Evolutionary conservation across 2,329 filamentous ascomycete genomes (phyloP), one percentile per base, ranked within the genome.

Genomic region (Sporothrix inflata): DNA sequence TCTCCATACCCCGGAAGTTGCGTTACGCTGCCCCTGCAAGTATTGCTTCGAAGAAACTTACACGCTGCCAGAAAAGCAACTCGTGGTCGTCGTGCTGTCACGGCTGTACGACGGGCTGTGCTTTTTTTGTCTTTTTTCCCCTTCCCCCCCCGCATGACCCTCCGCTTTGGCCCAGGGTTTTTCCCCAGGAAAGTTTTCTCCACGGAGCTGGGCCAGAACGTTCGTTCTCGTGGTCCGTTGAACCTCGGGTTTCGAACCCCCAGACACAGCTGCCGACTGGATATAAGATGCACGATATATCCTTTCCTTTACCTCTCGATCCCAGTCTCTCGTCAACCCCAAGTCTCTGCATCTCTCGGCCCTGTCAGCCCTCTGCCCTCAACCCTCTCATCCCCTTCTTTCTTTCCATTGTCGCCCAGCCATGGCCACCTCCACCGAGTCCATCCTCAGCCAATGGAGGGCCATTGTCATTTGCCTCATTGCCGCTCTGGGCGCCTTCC

Each of bases 391-490:
- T 49, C 16, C 12, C 19, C n/a, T 55, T 55, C n/a, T 53, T 53
- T 53, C 49, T 34, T 53, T 27, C 21, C n/a, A 49, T n/a, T 1
- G 8, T 14, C 5, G 11, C 3, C 42, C 40, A 49, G 19, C 21
- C 42, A 67, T 67, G 63, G 63, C 63, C 3, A 16, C 8, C 42
- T 34, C 63, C 14, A 34, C 40, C 8, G 42, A 67, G 45, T 51
- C 42, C 42, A 34, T 67, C 63, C 24, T 67, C 21, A 34, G 63
- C 42, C 63, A 67, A 45, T 67, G 63, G 63, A 42, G 63, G 42
- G 63, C 63, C 40, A 67, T 67, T 34, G 42, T 51, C 24, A 49
- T 67, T 14, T 67, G 63, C 8, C 63, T 67, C 63, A 67, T 67
- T 27, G 63, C 63, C 14, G 21, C 63, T n/a, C 16, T 49, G 21